Evolutionary conservation across 108 stramenopile species (phyloP), one percentile per base, ranked within the genome.

Genomic region (Cyclostephanos tholiformis): DNA sequence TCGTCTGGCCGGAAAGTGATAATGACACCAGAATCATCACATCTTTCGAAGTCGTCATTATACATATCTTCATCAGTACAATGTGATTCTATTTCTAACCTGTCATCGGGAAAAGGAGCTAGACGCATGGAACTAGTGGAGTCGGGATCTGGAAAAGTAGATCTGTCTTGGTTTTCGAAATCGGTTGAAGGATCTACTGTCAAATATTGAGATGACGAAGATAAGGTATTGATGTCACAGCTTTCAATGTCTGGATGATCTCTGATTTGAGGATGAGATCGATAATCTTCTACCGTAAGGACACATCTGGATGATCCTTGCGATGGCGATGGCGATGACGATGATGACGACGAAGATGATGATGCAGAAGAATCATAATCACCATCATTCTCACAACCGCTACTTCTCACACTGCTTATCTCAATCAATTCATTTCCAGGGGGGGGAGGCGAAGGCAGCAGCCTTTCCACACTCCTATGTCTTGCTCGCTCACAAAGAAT

Each of bases 1-100:
- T 69, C 67, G 56, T 79, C 66, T 51, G 69, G 70, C 58, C 68
- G 49, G 9, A 72, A 52, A 30, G 22, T 38, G 36, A 60, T 44
- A 25, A 48, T 52, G 23, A 79, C 56, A n/a, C 56, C 70, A 22
- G 66, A 38, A 11, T 44, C 71, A 27, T 68, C 63, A 46, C 25
- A 43, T 4, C 36, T 36, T 36, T 62, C 63, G 11, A 49, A 58
- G 14, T 70, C 76, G 11, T 56, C 39, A 23, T 68, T 23, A 70
- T n/a, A 43, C 35, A 56, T 56, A 11, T 51, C 35, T 26, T 11
- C 65, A 35, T 63, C 55, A 20, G 48, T 48, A 74, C 20, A 20
- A 20, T 17, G 22, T 22, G 1, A 26, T 55, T 20, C 20, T 9
- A 22, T 22, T 1, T 20, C 53, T 17, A 1, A 22, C 9, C 25